Evolutionary conservation across 495 filamentous ascomycete species (phyloP), one percentile per base, ranked within the genome.

Genomic region (Thermochaetoides thermophila): DNA sequence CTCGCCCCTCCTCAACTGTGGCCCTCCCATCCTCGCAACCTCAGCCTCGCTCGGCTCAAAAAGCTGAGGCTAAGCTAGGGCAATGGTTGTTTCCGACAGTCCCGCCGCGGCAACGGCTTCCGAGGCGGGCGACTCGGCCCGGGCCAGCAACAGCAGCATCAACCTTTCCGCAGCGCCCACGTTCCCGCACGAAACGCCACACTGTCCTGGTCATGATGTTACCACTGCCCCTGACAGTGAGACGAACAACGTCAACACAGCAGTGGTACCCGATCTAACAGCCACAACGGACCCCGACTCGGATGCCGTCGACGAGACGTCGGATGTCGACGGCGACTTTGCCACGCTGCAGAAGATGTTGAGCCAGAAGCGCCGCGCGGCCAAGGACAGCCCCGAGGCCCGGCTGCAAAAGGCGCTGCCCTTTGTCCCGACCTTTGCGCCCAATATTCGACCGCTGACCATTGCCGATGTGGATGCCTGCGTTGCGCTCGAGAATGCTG

Each of bases 381-480:
- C 48, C 16, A 51, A 50, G 30, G 47, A 55, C 27, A 40, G 31
- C 22, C 40, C 44, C 0, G 45, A 47, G 30, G 26, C 37, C 15
- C 41, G 43, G n/a, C 37, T 48, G 7, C 29, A 48, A 15, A 48
- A 43, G 37, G 47, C 44, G 12, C 37, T 51, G 27, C 52, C 52
- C 4, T 55, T 45, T 38, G 28, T 34, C n/a, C n/a, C 17, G 3
- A 26, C 40, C 17, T 66, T 56, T 34, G 21, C 40, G 5, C 80
- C 80, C 2, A 80, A 79, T 35, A 69, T 78, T 4, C 73, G 81
- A 38, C 68, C 76, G 11, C 66, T 95, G 22, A 79, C 69, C 16
- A 53, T 71, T 28, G 73, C 73, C 0, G 81, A 93, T 48, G 57
- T 84, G 8, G 81, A 89, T 1, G 73, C 78, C 14, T 87, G 81